Percentiles rank a stretch among this genome's conserved stretches.
phyloP scores from a whole-genome alignment of 2,329 filamentous ascomycete species.

The Fusarium sarcochroum region DNA sequence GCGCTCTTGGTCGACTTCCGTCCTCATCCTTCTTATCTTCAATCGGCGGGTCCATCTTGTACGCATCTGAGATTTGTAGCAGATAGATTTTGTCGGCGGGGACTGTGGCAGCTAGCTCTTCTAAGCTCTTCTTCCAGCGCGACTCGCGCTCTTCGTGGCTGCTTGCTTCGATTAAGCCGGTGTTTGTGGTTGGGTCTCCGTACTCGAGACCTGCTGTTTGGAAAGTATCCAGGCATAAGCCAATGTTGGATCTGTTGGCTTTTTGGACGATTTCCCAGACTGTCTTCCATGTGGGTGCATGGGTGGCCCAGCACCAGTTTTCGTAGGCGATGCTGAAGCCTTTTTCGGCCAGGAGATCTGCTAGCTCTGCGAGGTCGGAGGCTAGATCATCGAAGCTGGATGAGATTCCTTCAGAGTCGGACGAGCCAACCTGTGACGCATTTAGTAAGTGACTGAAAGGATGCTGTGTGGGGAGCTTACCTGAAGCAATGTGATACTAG shows the following conservation, averaged over 20 bases:
- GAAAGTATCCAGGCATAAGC: conserved; percentile 84
- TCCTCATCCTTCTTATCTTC: conserved; percentile 60
- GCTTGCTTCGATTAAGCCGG: conserved; percentile 67
- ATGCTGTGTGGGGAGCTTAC: conserved; percentile 52
- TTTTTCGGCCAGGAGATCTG: conserved; percentile 70
- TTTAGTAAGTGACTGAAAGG: not conserved
- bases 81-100: conserved; percentile 80
- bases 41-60: conserved; percentile 71
- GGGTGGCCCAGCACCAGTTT: conserved; percentile 86
- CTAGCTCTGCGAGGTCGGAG: conserved; percentile 73
- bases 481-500: conserved; percentile 79
- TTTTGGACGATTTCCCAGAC: conserved; percentile 77
- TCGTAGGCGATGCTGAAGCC: conserved; percentile 79
- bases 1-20: conserved; percentile 71
- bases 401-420: conserved; percentile 72
- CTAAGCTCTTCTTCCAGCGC: conserved; percentile 67
- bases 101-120: conserved; percentile 68
- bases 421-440: conserved; percentile 67
- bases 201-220: conserved; percentile 81
- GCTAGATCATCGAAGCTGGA: conserved; percentile 66
- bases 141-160: conserved; percentile 61
- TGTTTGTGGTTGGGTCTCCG: conserved; percentile 76
- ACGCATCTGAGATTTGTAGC: conserved; percentile 82
- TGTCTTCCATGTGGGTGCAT: conserved; percentile 76
- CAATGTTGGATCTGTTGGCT: conserved; percentile 75